Conservation (phyloP, 352 stramenopile genomes). For the Phytophthora cajani region DNA sequence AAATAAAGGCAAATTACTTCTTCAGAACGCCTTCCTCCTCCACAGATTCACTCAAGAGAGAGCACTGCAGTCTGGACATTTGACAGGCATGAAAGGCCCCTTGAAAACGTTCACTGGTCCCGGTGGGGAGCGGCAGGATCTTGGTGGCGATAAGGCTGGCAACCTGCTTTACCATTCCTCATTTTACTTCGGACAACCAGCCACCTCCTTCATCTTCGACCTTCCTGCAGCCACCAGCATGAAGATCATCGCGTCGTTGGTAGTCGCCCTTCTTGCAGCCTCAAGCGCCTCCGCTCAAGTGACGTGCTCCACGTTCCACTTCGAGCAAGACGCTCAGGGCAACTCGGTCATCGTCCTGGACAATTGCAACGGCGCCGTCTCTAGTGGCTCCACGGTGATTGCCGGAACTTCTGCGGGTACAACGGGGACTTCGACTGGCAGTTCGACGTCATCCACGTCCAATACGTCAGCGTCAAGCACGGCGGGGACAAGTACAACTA, state of each 20-base stretch:
- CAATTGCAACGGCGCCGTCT: conserved; percentile 19
- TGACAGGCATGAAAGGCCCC: neutral
- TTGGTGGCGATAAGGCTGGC: neutral
- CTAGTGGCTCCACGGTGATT: conserved; percentile 19
- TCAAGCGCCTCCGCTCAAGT: conserved; percentile 15
- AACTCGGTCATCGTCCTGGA: conserved; percentile 28
- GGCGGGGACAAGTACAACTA: neutral
- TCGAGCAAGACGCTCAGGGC: conserved; percentile 20
- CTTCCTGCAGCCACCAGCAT: neutral
- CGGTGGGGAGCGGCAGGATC: neutral
- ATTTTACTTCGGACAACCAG: conserved; percentile 24
- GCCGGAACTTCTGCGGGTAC: conserved; percentile 3
- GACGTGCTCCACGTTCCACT: conserved; percentile 29
- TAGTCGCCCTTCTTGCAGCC: conserved; percentile 15
- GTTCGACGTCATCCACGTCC: conserved; percentile 1
- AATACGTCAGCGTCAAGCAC: neutral
- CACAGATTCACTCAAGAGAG: conserved; percentile 17
- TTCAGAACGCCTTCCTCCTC: conserved; percentile 3
- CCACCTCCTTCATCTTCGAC: neutral
- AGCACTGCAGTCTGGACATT: conserved; percentile 9
- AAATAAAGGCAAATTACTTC: conserved; percentile 18
- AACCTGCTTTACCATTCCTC: conserved; percentile 12
- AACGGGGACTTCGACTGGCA: neutral
- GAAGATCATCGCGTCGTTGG: conserved; percentile 21
- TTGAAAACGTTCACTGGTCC: neutral